These are phyloP conservation scores for Ceratobasidium sp. DNA, from an alignment of 1,284 basidiomycete genomes.

Conservation along the genomic window DNA sequence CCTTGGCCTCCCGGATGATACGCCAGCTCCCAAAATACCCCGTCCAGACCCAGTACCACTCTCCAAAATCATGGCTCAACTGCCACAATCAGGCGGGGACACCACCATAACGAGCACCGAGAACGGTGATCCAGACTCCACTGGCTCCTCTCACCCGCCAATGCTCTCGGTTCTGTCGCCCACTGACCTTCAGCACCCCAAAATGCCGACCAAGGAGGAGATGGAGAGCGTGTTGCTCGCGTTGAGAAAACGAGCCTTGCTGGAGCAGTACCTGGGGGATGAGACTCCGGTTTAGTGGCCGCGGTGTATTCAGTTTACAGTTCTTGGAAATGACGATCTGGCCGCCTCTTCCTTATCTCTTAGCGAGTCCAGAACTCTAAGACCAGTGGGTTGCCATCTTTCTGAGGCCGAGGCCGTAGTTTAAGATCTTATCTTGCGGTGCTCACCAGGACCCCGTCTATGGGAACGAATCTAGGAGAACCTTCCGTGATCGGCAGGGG, in stretches of 20 bases:
- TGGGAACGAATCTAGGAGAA: not conserved
- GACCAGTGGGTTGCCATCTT: not conserved
- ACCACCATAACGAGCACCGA: slow-evolving; percentile 56
- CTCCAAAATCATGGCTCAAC: slow-evolving; percentile 55
- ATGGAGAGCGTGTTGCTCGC: slow-evolving; percentile 80
- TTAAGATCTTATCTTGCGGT: slow-evolving; percentile 39
- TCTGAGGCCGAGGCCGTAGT: slow-evolving; percentile 13
- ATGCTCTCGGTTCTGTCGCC: slow-evolving; percentile 78
- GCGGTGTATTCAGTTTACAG: slow-evolving; percentile 31
- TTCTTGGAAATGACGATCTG: slow-evolving; percentile 8
- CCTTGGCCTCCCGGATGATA: slow-evolving; percentile 62
- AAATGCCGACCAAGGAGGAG: slow-evolving; percentile 74
- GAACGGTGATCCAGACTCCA: slow-evolving; percentile 35
- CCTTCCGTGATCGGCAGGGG: slow-evolving; percentile 4
- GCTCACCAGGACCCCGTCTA: slow-evolving; percentile 5
- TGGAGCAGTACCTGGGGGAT: slow-evolving; percentile 76
- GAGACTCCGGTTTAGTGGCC: slow-evolving; percentile 33
- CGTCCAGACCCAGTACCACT: slow-evolving; percentile 52
- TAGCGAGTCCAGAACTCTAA: slow-evolving; percentile 30
- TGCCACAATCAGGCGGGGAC: slow-evolving; percentile 60
- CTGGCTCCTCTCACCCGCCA: slow-evolving; percentile 54
- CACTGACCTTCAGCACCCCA: slow-evolving; percentile 75
- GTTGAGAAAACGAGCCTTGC: slow-evolving; percentile 79
- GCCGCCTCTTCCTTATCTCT: slow-evolving; percentile 35
- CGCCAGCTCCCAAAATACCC: slow-evolving; percentile 62